Evolutionary conservation across 2,329 filamentous ascomycete species (phyloP), one percentile per base, ranked within the genome.

Genomic region (Achaetomium macrosporum): DNA sequence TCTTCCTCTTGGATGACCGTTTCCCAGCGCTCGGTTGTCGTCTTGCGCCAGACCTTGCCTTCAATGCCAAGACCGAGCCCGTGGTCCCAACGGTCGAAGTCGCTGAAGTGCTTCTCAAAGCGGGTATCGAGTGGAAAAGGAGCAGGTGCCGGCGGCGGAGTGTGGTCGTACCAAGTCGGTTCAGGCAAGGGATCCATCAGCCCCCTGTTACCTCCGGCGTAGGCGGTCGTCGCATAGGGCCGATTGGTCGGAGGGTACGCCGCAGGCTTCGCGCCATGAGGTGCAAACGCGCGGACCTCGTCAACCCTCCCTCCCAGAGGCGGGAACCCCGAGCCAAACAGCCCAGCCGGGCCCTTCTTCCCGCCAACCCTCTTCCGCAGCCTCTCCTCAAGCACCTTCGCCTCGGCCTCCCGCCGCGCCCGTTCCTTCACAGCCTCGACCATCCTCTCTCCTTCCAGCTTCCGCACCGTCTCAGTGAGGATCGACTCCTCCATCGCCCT

Each of bases 401-500:
- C 48, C 25, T 33, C 48, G 4, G n/a, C 10, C n/a, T 31, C 20
- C 7, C 2, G 10, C 16, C 15, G 41, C 29, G 15, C 30, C 42
- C 2, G 11, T 10, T 40, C 43, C 13, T 16, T 17, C 11, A 15
- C 33, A 15, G 33, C 33, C 11, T 11, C 33, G 33, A 15, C 33
- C 30, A n/a, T 43, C 37, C 37, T n/a, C 29, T 35, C 42, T 31
- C 19, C n/a, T 19, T 36, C 19, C 19, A 51, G 5, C 29, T 33
- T 42, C 39, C 50, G 25, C 11, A 37, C 20, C 2, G 35, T 19
- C 37, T 51, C 50, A 1, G 20, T 29, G 13, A 45, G 12, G 10
- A 51, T 40, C 17, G 49, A 46, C 25, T 51, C 42, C 49, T 51
- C 29, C 12, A 51, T 17, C 11, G 42, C 49, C 41, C 17, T 41